Base-by-base conservation (phyloP, 2,329 filamentous ascomycete genomes). In the Colletotrichum lindemuthianum region DNA sequence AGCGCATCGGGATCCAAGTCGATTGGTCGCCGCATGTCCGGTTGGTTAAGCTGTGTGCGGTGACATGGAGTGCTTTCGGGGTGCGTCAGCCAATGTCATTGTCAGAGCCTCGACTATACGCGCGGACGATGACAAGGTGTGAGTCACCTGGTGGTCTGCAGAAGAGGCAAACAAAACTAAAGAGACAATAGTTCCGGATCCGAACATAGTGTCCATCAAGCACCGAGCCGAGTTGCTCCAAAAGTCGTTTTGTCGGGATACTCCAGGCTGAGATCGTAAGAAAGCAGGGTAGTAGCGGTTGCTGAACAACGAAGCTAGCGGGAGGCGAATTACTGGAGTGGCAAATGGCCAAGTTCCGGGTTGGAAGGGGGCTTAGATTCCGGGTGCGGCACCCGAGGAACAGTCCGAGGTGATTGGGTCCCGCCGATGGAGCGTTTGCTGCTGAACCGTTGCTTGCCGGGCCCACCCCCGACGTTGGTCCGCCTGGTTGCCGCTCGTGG, bases 381-480 rank as follows among this genome's bases (percentile, higher is more conserved):
- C 36, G 48, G 48, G 48, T 51, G 48, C 33, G n/a, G 48, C 48
- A 51, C 48, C 33, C 48, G 48, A n/a, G 12, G 48, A 34, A 2
- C 5, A 24, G 24, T 24, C 24, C 24, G 24, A 24, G 24, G 24
- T 24, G 24, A 24, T 24, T 24, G 24, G 24, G 24, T 24, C 48
- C 48, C 48, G 34, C 48, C 48, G 34, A 51, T 34, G 37, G 13
- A 41, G 39, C 6, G 39, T n/a, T 41, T n/a, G 39, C 49, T 24
- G 13, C 49, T 52, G 36, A 39, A 32, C 12, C 4, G 36, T 32
- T 52, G n/a, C 36, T 41, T 34, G 15, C 49, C 36, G 36, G 24
- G 24, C 24, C 24, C n/a, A n/a, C 4, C 24, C 24, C 24, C 24
- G 24, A 24, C 24, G 24, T 24, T 24, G 1, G 12, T 15, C 16